A percentile compares a stretch with the other conserved stretches of the same genome.
These are phyloP conservation scores for Fraxinus ornus DNA, from an alignment of 305 asterid species.

Conservation along the genomic window DNA sequence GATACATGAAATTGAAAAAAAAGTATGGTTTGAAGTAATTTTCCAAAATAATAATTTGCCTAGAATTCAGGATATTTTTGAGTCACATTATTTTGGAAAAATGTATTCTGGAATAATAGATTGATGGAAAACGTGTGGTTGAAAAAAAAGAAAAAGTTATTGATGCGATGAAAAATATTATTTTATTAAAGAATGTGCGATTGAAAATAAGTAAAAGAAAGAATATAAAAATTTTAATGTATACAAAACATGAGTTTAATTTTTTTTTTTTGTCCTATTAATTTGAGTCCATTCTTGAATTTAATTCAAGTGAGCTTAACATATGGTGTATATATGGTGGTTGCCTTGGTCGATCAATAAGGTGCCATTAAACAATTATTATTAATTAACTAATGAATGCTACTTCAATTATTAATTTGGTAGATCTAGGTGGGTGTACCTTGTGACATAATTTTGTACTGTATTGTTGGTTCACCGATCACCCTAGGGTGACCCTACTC, in stretches of 20 bases:
- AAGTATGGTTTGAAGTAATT: too few relatives aligned
- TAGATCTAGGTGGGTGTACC: not conserved
- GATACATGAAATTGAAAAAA: too few relatives aligned
- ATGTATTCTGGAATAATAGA: too few relatives aligned
- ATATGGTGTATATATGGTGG: not conserved
- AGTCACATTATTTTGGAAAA: too few relatives aligned
- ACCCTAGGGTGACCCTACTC: not conserved
- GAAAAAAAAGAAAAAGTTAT: too few relatives aligned
- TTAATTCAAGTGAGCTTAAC: not conserved
- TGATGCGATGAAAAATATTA: too few relatives aligned
- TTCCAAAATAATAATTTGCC: not conserved
- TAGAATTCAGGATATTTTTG: too few relatives aligned
- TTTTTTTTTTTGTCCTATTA: not conserved
- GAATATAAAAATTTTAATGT: too few relatives aligned
- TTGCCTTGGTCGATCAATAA: not conserved
- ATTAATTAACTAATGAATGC: not conserved
- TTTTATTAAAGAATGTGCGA: too few relatives aligned
- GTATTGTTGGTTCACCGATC: not conserved
- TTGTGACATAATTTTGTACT: not conserved
- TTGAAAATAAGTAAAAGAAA: too few relatives aligned
- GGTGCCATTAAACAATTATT: not conserved
- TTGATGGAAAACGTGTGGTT: too few relatives aligned
- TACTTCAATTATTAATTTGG: not conserved
- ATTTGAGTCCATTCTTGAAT: not conserved
- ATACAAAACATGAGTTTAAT: too few relatives aligned